These are phyloP conservation scores for Torulaspora pretoriensis DNA, from an alignment of 1,139 yeast genomes.

Conservation along the genomic window DNA sequence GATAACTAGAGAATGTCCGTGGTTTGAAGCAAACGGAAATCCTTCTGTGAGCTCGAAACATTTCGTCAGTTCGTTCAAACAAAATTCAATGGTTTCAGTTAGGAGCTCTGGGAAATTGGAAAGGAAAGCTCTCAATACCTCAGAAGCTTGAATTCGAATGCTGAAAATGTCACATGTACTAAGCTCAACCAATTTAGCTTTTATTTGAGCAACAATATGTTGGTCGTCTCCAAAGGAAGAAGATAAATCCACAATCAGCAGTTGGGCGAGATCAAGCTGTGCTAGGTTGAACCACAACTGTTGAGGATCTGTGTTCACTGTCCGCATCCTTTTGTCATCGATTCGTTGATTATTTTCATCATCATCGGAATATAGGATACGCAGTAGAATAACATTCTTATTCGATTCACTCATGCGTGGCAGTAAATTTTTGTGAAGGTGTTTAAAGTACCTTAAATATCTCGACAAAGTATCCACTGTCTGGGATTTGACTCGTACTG, in stretches of 20 bases:
- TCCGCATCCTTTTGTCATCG: neutral
- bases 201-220: conserved; percentile 28
- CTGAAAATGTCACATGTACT: conserved; percentile 37
- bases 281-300: conserved; percentile 24
- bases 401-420: conserved; percentile 31
- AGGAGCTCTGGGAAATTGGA: conserved; percentile 33
- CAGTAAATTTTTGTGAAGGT: conserved; percentile 25
- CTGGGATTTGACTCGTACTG: conserved; percentile 11
- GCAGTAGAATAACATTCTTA: conserved; percentile 26
- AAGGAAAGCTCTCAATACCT: conserved; percentile 38
- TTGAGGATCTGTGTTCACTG: conserved; percentile 6
- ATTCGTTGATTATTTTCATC: conserved; percentile 9
- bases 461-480: conserved; percentile 24
- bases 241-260: conserved; percentile 27
- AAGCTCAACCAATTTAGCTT: conserved; percentile 33
- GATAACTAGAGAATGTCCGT: conserved; percentile 42
- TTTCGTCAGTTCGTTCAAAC: conserved; percentile 33
- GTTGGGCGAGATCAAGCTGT: conserved; percentile 28
- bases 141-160: conserved; percentile 39
- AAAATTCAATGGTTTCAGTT: conserved; percentile 32
- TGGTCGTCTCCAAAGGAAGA: conserved; percentile 34
- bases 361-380: conserved; percentile 17
- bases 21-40: conserved; percentile 38
- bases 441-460: conserved; percentile 23
- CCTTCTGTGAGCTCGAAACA: conserved; percentile 38